A percentile compares a stretch with the other conserved stretches of the same genome.
phyloP scores from a whole-genome alignment of 1,139 yeast species.

The Debaryomycetaceae sp. region DNA sequence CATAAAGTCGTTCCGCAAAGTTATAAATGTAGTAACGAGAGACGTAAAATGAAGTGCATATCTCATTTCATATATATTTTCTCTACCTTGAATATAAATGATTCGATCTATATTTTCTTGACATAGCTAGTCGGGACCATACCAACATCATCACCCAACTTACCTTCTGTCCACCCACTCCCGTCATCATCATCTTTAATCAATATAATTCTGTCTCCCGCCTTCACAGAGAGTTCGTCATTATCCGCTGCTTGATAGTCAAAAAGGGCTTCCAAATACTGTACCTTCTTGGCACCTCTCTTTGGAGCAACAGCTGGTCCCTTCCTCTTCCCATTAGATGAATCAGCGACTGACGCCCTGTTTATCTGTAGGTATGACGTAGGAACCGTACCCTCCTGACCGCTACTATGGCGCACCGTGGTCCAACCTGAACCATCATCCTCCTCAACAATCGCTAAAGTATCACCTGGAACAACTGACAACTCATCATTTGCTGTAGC shows the following conservation, averaged over 20 bases:
- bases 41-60: not conserved
- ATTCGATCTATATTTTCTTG: slow-evolving; percentile 22
- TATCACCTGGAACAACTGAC: slow-evolving; percentile 58
- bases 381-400: slow-evolving; percentile 75
- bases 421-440: slow-evolving; percentile 99
- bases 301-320: slow-evolving; percentile 86
- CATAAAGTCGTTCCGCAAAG: slow-evolving; percentile 7
- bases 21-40: not conserved
- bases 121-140: slow-evolving; percentile 82
- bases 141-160: slow-evolving; percentile 67
- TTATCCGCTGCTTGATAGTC: slow-evolving; percentile 80
- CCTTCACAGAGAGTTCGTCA: slow-evolving; percentile 69
- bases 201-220: slow-evolving; percentile 74
- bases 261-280: slow-evolving; percentile 70
- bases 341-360: slow-evolving; percentile 7
- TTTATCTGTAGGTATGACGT: slow-evolving; percentile 67
- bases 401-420: slow-evolving; percentile 41
- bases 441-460: slow-evolving; percentile 50
- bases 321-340: slow-evolving; percentile 38
- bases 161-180: slow-evolving; percentile 97
- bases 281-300: slow-evolving; percentile 64
- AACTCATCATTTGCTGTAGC: slow-evolving; percentile 78
- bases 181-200: slow-evolving; percentile 71
- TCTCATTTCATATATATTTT: not conserved
- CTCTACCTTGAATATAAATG: not conserved